Evolutionary conservation across 495 filamentous ascomycete genomes (phyloP).

Genomic region (Xylaria longipes): DNA sequence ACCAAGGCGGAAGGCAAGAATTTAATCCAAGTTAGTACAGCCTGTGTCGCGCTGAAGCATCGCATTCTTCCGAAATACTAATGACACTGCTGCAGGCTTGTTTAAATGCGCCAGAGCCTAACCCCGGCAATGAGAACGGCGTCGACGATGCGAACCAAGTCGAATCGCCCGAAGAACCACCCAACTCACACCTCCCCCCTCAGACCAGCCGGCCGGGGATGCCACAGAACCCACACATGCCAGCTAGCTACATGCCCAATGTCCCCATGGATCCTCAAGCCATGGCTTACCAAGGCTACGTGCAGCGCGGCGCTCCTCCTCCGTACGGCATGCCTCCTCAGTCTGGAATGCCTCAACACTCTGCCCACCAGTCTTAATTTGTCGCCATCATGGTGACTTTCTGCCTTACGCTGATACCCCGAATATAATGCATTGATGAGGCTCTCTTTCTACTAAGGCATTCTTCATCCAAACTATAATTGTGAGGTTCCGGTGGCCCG

Average conservation of each 20-base stretch:
- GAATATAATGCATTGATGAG: conserved; percentile 58
- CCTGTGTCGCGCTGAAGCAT: conserved; percentile 18
- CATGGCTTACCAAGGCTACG: conserved; percentile 67
- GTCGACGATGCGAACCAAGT: conserved; percentile 73
- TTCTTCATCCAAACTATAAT: conserved; percentile 41
- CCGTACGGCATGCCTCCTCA: conserved; percentile 61
- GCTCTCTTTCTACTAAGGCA: conserved; percentile 47
- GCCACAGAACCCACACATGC: conserved; percentile 58
- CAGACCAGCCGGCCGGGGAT: conserved; percentile 59
- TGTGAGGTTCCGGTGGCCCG: conserved; percentile 42
- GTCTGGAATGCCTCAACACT: conserved; percentile 60
- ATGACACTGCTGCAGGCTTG: conserved; percentile 71
- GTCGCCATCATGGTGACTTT: conserved; percentile 39
- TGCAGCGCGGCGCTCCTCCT: conserved; percentile 50
- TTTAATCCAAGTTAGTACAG: conserved; percentile 85
- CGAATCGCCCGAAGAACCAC: conserved; percentile 69
- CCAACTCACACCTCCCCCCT: conserved; percentile 63
- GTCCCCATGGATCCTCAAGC: conserved; percentile 64
- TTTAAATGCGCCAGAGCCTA: conserved; percentile 94
- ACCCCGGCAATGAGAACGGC: conserved; percentile 84
- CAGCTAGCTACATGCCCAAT: conserved; percentile 55
- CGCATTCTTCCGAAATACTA: conserved; percentile 9
- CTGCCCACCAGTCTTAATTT: conserved; percentile 52
- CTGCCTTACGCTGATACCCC: conserved; percentile 55
- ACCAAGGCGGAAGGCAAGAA: conserved; percentile 99